These are phyloP conservation scores for Luffa acutangula DNA, from an alignment of 306 rosid genomes.

Conservation along the genomic window DNA sequence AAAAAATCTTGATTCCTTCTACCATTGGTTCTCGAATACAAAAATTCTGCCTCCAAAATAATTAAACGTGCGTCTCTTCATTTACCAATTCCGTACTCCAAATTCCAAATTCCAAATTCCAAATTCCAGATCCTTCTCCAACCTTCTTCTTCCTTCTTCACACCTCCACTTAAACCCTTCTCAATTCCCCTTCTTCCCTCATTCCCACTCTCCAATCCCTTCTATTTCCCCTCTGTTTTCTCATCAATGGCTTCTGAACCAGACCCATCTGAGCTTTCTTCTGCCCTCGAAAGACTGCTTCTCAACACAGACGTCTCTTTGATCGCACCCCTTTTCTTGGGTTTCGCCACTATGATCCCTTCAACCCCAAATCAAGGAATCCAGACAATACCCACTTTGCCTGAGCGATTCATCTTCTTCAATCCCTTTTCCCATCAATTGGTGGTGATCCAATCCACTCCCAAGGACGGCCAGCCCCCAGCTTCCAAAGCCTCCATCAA, in stretches of 20 bases:
- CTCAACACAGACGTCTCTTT: conserved; percentile 38
- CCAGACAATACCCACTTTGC: neutral
- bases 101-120: conserved; percentile 22
- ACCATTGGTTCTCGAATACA: neutral
- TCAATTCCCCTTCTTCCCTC: neutral
- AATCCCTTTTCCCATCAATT: conserved; percentile 45
- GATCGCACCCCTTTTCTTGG: conserved; percentile 47
- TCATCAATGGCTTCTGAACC: conserved; percentile 48
- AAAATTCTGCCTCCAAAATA: neutral
- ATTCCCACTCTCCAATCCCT: neutral
- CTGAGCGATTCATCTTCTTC: conserved; percentile 40
- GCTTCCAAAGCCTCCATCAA: conserved; percentile 67
- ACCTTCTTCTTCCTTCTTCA: conserved; percentile 23
- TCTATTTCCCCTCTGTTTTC: neutral
- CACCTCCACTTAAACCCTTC: neutral
- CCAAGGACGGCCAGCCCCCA: conserved; percentile 57
- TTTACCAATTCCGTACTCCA: neutral
- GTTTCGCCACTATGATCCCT: conserved; percentile 20
- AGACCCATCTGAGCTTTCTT: conserved; percentile 25
- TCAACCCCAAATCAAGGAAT: conserved; percentile 1
- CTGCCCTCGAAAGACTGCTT: conserved; percentile 30
- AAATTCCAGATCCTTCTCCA: conserved; percentile 66
- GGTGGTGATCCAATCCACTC: conserved; percentile 47
- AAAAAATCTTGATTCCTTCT: neutral
- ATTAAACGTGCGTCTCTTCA: neutral